phyloP scores from a whole-genome alignment of 306 rosid species.

The Fragaria ananassa region DNA sequence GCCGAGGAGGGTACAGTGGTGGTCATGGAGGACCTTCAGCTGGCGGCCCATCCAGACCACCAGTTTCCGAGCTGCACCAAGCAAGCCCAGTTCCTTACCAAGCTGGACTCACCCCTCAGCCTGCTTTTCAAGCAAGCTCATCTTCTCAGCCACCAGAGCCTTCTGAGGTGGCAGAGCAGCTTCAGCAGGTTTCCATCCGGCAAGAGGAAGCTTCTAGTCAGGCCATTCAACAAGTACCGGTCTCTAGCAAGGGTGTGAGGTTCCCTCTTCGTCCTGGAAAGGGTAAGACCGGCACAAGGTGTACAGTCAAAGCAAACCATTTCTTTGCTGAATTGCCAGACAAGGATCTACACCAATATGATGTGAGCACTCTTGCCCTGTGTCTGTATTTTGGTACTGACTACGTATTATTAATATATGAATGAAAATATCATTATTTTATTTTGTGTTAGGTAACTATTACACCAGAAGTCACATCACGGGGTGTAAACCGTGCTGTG shows the following conservation, averaged over 20 bases:
- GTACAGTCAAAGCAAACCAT: conserved; percentile 86
- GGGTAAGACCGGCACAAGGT: conserved; percentile 61
- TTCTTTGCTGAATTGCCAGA: conserved; percentile 88
- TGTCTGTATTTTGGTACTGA: not conserved
- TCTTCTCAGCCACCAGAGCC: conserved; percentile 46
- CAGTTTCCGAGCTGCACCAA: conserved; percentile 98
- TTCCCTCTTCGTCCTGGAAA: conserved; percentile 94
- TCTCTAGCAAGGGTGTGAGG: conserved; percentile 77
- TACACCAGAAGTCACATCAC: conserved; percentile 78
- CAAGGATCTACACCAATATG: conserved; percentile 93
- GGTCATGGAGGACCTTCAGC: conserved; percentile 61
- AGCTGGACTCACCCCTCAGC: conserved; percentile 58
- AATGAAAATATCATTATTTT: conserved; percentile 7
- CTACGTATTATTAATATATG: not conserved
- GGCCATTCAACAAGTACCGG: conserved; percentile 47
- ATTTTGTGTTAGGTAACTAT: conserved; percentile 62
- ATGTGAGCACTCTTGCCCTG: conserved; percentile 49
- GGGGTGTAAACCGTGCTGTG: conserved; percentile 91
- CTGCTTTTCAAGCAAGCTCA: conserved; percentile 62
- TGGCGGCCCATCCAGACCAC: conserved; percentile 66
- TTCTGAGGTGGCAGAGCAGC: conserved; percentile 33
- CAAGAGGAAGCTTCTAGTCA: conserved; percentile 39
- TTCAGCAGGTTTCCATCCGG: conserved; percentile 37
- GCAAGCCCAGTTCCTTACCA: conserved; percentile 67
- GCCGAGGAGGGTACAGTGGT: conserved; percentile 57